These are phyloP conservation scores for Lachnellula arida DNA, from an alignment of 2,329 filamentous ascomycete genomes.

Conservation along the genomic window DNA sequence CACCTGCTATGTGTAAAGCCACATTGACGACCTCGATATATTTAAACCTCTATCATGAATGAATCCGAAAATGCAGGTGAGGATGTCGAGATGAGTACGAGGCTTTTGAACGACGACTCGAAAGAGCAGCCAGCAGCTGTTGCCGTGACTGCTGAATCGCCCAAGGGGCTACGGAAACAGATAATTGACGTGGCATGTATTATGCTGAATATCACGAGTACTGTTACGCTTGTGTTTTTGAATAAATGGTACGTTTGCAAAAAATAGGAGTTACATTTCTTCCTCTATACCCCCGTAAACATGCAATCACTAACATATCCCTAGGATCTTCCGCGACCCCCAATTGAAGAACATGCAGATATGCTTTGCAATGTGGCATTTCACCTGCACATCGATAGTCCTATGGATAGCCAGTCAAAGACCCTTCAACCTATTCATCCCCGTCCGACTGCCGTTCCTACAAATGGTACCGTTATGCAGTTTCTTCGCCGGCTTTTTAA, in stretches of 20 bases:
- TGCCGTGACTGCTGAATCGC: not conserved
- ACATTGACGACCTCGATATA: constrained; percentile 1
- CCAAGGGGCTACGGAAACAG: constrained; percentile 11
- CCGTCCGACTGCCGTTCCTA: constrained; percentile 38
- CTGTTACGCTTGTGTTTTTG: constrained; percentile 40
- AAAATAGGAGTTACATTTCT: too few relatives aligned
- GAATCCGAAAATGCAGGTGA: constrained; percentile 8
- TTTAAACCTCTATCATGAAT: constrained; percentile 5
- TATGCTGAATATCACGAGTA: constrained; percentile 39
- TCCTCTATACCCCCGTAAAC: not conserved
- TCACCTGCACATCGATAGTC: constrained; percentile 40
- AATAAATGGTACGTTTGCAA: constrained; percentile 37
- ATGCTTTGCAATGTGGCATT: constrained; percentile 45
- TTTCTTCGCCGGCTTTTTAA: constrained; percentile 43
- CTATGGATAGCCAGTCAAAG: constrained; percentile 38
- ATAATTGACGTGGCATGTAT: constrained; percentile 33
- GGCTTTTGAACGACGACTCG: constrained; percentile 14
- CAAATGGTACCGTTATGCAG: constrained; percentile 42
- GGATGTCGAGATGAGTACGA: constrained; percentile 26
- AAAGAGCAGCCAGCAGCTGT: constrained; percentile 2
- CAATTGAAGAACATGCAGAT: constrained; percentile 42
- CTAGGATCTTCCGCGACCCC: constrained; percentile 39
- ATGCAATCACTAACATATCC: not conserved
- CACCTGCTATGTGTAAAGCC: too few relatives aligned
- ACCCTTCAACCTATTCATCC: constrained; percentile 41